Evolutionary conservation across 768 basidiomycete species (phyloP).

Genomic region (Lentinula detonsa): DNA sequence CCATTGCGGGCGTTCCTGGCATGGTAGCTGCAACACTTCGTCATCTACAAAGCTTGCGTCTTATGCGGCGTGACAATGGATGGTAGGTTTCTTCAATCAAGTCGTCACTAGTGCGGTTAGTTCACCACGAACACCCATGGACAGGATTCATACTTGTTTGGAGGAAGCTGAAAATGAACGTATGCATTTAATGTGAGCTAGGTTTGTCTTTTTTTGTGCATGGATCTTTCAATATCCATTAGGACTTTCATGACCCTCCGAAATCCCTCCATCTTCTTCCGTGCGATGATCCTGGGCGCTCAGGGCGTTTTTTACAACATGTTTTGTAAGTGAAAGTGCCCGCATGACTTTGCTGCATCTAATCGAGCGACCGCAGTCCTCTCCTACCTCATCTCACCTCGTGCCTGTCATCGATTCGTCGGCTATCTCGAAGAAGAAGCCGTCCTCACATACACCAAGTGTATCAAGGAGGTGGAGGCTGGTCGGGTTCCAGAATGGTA

Average conservation of each 20-base stretch:
- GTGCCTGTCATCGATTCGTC: constrained; percentile 85
- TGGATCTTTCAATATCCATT: constrained; percentile 4
- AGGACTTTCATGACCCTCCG: constrained; percentile 95
- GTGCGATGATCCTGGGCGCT: constrained; percentile 77
- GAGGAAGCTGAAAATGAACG: constrained; percentile 97
- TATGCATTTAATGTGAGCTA: constrained; percentile 82
- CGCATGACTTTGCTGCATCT: constrained; percentile 1
- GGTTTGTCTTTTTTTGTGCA: neutral
- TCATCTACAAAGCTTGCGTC: constrained; percentile 81
- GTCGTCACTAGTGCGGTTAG: constrained; percentile 21
- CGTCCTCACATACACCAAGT: constrained; percentile 82
- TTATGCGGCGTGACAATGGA: constrained; percentile 64
- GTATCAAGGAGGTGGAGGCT: constrained; percentile 77
- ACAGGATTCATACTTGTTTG: constrained; percentile 90
- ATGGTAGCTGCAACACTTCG: constrained; percentile 90
- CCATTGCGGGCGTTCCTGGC: constrained; percentile 91
- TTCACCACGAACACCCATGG: constrained; percentile 35
- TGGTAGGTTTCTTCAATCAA: constrained; percentile 26
- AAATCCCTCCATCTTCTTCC: constrained; percentile 75
- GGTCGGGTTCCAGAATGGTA: constrained; percentile 81
- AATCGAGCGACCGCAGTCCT: constrained; percentile 41
- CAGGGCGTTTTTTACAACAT: constrained; percentile 91
- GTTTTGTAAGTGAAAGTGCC: constrained; percentile 56
- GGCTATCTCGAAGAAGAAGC: constrained; percentile 94
- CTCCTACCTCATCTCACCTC: constrained; percentile 71